phyloP scores from a whole-genome alignment of 345 rosid genomes.

The Viola odorata region DNA sequence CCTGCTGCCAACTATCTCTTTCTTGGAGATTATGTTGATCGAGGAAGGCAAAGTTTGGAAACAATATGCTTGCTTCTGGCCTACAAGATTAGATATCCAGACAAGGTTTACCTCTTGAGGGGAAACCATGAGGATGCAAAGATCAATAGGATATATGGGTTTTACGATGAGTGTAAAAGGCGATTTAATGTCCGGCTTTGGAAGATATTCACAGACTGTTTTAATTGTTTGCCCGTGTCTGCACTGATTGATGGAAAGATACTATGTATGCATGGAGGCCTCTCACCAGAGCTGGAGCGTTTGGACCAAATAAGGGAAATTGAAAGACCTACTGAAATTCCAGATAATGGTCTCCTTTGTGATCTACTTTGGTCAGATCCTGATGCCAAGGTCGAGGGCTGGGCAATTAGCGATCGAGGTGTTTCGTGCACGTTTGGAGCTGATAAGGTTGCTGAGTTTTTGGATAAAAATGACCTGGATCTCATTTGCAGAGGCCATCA shows the following conservation, averaged over 20 bases:
- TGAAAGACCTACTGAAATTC: constrained; percentile 82
- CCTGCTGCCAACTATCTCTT: constrained; percentile 86
- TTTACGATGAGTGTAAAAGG: constrained; percentile 97
- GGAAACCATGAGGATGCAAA: constrained; percentile 99
- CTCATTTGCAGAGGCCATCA: constrained; percentile 98
- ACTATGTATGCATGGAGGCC: constrained; percentile 96
- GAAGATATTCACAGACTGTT: constrained; percentile 93
- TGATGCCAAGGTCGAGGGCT: constrained; percentile 57
- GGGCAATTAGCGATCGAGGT: constrained; percentile 88
- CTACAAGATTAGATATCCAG: constrained; percentile 82
- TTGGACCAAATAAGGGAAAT: constrained; percentile 74
- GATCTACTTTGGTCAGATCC: constrained; percentile 99
- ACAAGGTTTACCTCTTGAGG: constrained; percentile 64
- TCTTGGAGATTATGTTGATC: constrained; percentile 93
- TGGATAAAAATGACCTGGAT: constrained; percentile 88
- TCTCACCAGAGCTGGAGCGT: constrained; percentile 72
- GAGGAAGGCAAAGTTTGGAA: constrained; percentile 98
- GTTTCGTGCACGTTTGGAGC: constrained; percentile 92
- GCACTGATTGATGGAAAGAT: constrained; percentile 88
- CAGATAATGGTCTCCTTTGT: constrained; percentile 87
- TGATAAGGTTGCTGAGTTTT: constrained; percentile 69
- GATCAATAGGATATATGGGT: constrained; percentile 91
- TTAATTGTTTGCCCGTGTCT: constrained; percentile 87
- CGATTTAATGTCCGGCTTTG: constrained; percentile 91
- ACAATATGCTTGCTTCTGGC: constrained; percentile 93